These are phyloP conservation scores for Umbelopsis sp. DNA, from an alignment of 371 early-diverging fungal species.

Conservation along the genomic window DNA sequence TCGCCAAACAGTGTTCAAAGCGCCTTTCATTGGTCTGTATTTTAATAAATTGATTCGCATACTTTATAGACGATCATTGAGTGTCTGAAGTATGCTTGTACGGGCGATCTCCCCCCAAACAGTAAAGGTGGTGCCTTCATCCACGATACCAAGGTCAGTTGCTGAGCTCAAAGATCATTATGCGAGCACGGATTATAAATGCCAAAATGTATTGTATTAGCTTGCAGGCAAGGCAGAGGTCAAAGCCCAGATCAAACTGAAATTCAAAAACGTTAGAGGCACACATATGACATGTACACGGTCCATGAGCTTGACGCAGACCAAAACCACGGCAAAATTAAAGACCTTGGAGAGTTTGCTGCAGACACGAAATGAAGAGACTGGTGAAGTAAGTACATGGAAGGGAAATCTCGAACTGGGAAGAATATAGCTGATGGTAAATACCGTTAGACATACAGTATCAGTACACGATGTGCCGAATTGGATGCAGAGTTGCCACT, in stretches of 20 bases:
- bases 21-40: neutral
- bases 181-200: neutral
- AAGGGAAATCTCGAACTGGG: neutral
- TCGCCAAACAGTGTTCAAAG: neutral
- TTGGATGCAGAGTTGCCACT: constrained; percentile 86
- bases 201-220: constrained; percentile 39
- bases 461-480: constrained; percentile 86
- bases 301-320: constrained; percentile 79
- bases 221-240: constrained; percentile 84
- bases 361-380: constrained; percentile 58
- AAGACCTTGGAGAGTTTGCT: constrained; percentile 92
- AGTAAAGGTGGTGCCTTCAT: constrained; percentile 94
- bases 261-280: constrained; percentile 82
- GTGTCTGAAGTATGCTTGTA: constrained; percentile 96
- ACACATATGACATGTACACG: constrained; percentile 81
- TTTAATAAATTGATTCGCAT: neutral
- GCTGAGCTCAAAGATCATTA: neutral
- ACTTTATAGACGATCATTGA: constrained; percentile 92
- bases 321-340: constrained; percentile 60
- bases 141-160: constrained; percentile 91
- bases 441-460: constrained; percentile 57
- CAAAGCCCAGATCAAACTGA: constrained; percentile 93
- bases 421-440: neutral
- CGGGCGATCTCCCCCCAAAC: constrained; percentile 97
- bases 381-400: constrained; percentile 54